Conservation (phyloP, 495 filamentous ascomycete species). For the Thozetella sp. region DNA sequence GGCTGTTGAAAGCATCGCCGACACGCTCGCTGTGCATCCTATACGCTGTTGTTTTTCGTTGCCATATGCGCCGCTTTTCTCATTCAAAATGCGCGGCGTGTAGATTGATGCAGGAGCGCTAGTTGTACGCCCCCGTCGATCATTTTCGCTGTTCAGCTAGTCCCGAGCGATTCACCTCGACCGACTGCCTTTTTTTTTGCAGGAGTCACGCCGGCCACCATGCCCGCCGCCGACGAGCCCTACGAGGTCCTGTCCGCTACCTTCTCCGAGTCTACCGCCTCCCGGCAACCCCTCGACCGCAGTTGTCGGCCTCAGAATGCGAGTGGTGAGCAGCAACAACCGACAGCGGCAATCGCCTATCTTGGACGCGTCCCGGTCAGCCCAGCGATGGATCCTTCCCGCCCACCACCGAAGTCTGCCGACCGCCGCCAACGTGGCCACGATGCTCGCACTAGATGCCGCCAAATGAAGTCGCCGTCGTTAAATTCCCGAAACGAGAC, state of each 20-base stretch:
- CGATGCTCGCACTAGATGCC: no score
- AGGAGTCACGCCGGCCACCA: neutral
- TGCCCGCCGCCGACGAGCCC: neutral
- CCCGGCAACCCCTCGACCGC: neutral
- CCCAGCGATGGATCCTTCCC: neutral
- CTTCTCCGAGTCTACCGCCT: neutral
- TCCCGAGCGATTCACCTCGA: neutral
- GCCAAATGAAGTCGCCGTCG: neutral
- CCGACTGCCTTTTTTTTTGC: neutral
- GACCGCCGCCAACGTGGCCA: no score
- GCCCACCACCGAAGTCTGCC: no score
- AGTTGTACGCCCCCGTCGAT: neutral
- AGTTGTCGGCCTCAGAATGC: neutral
- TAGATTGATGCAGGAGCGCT: slow-evolving; percentile 2
- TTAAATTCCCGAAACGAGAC: neutral
- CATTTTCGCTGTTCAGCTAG: neutral
- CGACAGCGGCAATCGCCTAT: neutral
- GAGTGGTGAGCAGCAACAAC: neutral
- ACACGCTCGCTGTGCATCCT: neutral
- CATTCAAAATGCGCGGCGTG: neutral
- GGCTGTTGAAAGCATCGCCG: neutral
- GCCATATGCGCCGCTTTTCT: neutral
- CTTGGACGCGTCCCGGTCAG: neutral
- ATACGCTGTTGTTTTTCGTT: neutral
- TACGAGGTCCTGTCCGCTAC: neutral